Evolutionary conservation across 768 basidiomycete species (phyloP).

Genomic region (Coprinellus micaceus): DNA sequence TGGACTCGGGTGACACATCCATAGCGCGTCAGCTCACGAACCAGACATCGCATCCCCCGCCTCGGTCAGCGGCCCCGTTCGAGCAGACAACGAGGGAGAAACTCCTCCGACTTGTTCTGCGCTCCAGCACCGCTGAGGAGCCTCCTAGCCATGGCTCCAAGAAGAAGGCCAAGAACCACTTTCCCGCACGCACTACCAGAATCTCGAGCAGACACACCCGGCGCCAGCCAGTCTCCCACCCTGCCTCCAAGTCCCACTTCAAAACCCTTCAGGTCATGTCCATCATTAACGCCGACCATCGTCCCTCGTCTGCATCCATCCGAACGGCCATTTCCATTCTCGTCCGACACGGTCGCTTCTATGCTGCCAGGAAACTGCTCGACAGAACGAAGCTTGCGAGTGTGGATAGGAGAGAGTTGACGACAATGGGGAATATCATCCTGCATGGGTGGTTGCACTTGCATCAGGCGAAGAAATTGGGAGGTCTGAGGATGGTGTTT

Average conservation of each 20-base stretch:
- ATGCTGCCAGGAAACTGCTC: constrained; percentile 44
- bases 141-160: too few relatives aligned
- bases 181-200: too few relatives aligned
- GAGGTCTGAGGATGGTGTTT: constrained; percentile 42
- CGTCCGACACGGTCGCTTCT: constrained; percentile 37
- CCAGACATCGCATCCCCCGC: not conserved
- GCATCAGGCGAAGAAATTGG: constrained; percentile 35
- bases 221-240: too few relatives aligned
- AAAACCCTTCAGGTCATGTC: not conserved
- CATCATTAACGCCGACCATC: not conserved
- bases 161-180: too few relatives aligned
- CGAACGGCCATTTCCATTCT: constrained; percentile 35
- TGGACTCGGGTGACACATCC: constrained; percentile 18
- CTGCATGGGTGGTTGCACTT: constrained; percentile 40
- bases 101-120: too few relatives aligned
- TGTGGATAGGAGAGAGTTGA: constrained; percentile 30
- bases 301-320: constrained; percentile 22
- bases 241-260: not conserved
- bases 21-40: not conserved
- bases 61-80: not conserved
- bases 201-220: too few relatives aligned
- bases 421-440: constrained; percentile 54
- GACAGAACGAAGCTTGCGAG: constrained; percentile 20
- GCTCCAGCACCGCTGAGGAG: too few relatives aligned
- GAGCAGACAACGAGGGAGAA: too few relatives aligned